Evolutionary conservation across 2,329 filamentous ascomycete species (phyloP).

Genomic region (Dothideomycetidae sp.): DNA sequence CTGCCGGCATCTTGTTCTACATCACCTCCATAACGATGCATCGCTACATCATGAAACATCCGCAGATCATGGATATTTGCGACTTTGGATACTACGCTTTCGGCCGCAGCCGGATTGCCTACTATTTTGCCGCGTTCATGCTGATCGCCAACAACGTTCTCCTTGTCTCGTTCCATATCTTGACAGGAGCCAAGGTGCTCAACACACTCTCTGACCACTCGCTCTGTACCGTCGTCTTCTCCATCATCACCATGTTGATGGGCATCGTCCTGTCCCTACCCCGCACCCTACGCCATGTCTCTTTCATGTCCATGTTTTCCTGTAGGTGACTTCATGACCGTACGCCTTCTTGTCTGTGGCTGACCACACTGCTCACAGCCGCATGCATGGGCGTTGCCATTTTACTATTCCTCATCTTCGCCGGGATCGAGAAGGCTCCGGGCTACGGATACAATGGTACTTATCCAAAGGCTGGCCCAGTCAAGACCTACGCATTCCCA

Average conservation of each 20-base stretch:
- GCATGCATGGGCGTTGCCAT: slow-evolving; percentile 36
- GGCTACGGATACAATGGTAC: slow-evolving; percentile 32
- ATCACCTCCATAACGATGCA: slow-evolving; percentile 39
- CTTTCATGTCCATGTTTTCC: slow-evolving; percentile 39
- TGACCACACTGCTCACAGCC: no score
- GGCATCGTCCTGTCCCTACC: slow-evolving; percentile 34
- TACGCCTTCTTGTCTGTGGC: no score
- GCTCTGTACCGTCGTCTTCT: slow-evolving; percentile 36
- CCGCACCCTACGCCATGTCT: slow-evolving; percentile 33
- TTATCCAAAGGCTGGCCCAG: slow-evolving; percentile 31
- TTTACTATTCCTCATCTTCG: slow-evolving; percentile 36
- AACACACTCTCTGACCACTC: slow-evolving; percentile 37
- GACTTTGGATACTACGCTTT: slow-evolving; percentile 37
- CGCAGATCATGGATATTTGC: slow-evolving; percentile 37
- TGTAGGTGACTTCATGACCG: no score
- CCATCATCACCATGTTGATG: slow-evolving; percentile 32
- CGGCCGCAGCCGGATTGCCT: slow-evolving; percentile 30
- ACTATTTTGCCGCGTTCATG: slow-evolving; percentile 33
- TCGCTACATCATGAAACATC: slow-evolving; percentile 39
- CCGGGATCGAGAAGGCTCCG: slow-evolving; percentile 32
- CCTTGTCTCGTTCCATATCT: slow-evolving; percentile 36
- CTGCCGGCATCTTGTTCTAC: slow-evolving; percentile 34
- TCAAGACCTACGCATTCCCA: slow-evolving; percentile 36
- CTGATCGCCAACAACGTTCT: slow-evolving; percentile 39
- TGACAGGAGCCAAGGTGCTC: slow-evolving; percentile 36